A percentile compares a stretch with the other conserved stretches of the same genome.
phyloP scores from a whole-genome alignment of 2,329 filamentous ascomycete species.

The Alternaria sp. region DNA sequence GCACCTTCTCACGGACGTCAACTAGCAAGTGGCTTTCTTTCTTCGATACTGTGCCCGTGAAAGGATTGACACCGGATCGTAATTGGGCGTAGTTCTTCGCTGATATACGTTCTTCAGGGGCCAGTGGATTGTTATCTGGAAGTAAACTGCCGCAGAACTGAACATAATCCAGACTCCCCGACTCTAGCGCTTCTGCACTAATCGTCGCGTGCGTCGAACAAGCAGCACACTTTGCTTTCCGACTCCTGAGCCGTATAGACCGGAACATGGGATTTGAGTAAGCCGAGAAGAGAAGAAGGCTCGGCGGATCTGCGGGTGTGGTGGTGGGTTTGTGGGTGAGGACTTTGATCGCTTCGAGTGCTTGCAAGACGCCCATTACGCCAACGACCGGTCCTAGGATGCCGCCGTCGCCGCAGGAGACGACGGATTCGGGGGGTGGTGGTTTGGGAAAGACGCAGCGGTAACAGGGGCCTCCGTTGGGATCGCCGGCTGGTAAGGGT shows the following conservation, averaged over 20 bases:
- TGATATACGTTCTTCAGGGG: constrained; percentile 70
- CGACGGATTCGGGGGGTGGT: constrained; percentile 80
- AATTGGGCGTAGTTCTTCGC: constrained; percentile 64
- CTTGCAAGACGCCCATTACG: constrained; percentile 90
- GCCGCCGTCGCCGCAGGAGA: constrained; percentile 90
- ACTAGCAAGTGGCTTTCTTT: constrained; percentile 66
- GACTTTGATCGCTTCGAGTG: constrained; percentile 87
- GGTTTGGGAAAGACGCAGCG: constrained; percentile 90
- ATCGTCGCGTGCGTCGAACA: constrained; percentile 72
- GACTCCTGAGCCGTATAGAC: constrained; percentile 73
- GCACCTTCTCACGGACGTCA: constrained; percentile 84
- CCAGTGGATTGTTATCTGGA: constrained; percentile 62
- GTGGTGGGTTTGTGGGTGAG: constrained; percentile 57
- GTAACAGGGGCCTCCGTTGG: constrained; percentile 81
- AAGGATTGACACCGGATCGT: constrained; percentile 41
- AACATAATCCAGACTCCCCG: constrained; percentile 78
- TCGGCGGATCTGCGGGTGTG: constrained; percentile 41
- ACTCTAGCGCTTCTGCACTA: constrained; percentile 66
- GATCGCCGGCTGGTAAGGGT: constrained; percentile 64
- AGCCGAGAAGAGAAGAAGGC: constrained; percentile 62
- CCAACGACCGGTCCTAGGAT: constrained; percentile 93
- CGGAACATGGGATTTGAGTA: constrained; percentile 68
- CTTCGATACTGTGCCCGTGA: constrained; percentile 37
- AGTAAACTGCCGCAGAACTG: constrained; percentile 77
- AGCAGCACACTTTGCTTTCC: constrained; percentile 74